Evolutionary conservation across 306 rosid genomes (phyloP).

Genomic region (Cicer arietinum): DNA sequence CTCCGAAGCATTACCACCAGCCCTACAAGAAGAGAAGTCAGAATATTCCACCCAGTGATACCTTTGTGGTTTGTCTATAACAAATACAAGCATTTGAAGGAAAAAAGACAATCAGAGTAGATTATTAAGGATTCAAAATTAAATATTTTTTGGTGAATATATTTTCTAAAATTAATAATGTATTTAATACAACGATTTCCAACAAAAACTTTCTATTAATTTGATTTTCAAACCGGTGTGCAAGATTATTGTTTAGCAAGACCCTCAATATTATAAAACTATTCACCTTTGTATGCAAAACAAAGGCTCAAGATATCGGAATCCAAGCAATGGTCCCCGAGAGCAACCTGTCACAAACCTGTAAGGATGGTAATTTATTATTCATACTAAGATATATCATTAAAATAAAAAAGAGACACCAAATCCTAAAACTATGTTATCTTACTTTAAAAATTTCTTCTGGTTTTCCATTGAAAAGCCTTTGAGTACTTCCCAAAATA

Average conservation of each 20-base stretch:
- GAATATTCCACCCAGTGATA: constrained; percentile 27
- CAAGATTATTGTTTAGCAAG: background rate
- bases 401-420: constrained; percentile 13
- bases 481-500: constrained; percentile 95
- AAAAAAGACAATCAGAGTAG: background rate
- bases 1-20: constrained; percentile 88
- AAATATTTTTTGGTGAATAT: background rate
- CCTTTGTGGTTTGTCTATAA: background rate
- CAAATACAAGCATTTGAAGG: background rate
- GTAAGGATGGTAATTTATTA: constrained; percentile 38
- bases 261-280: background rate
- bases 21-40: constrained; percentile 57
- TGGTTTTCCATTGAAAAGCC: constrained; percentile 85
- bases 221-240: background rate
- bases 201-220: background rate
- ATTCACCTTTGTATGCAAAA: constrained; percentile 95
- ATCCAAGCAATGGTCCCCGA: constrained; percentile 97
- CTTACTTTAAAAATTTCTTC: constrained; percentile 93
- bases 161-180: background rate
- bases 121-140: constrained; percentile 19
- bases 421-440: constrained; percentile 31
- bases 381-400: constrained; percentile 25
- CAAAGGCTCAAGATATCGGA: constrained; percentile 82
- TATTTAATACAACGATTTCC: background rate
- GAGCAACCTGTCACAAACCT: constrained; percentile 99